Conservation (phyloP, 164 flowering plant species). For the Nymphaea colorata region DNA sequence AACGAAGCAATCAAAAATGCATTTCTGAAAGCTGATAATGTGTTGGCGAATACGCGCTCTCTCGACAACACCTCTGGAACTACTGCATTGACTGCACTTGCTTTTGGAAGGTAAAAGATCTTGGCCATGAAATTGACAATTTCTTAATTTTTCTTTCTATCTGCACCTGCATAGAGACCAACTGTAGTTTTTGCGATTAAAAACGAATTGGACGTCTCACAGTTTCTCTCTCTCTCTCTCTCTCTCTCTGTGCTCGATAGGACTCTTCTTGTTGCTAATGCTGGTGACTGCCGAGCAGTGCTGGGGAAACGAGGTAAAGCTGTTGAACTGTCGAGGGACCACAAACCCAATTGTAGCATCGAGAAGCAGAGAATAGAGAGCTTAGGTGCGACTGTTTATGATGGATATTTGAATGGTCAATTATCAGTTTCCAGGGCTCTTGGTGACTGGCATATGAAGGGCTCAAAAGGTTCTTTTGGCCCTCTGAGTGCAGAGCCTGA, state of each 20-base stretch:
- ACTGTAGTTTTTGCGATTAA: too few relatives aligned
- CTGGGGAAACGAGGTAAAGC: slow-evolving; percentile 89
- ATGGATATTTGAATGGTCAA: slow-evolving; percentile 91
- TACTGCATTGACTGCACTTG: slow-evolving; percentile 76
- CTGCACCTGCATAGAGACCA: background rate
- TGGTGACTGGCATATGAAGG: slow-evolving; percentile 99
- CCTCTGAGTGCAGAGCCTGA: slow-evolving; percentile 93
- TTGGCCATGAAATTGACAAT: background rate
- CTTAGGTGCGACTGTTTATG: slow-evolving; percentile 75
- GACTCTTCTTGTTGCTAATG: slow-evolving; percentile 73
- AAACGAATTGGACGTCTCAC: too few relatives aligned
- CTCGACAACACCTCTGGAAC: slow-evolving; percentile 90
- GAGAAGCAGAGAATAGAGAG: slow-evolving; percentile 77
- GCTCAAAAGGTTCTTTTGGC: slow-evolving; percentile 61
- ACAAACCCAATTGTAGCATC: slow-evolving; percentile 70
- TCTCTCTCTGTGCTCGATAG: slow-evolving; percentile 22
- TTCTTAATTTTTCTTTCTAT: background rate
- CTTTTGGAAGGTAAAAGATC: slow-evolving; percentile 49
- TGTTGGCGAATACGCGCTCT: slow-evolving; percentile 63
- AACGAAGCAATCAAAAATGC: slow-evolving; percentile 73
- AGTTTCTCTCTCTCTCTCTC: background rate
- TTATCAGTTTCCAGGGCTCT: slow-evolving; percentile 90
- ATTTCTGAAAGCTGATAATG: slow-evolving; percentile 65
- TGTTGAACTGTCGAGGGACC: slow-evolving; percentile 77
- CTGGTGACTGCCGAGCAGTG: slow-evolving; percentile 95